A percentile compares a stretch with the other conserved stretches of the same genome.
phyloP scores from a whole-genome alignment of 345 rosid genomes.

The Anastatica hierochuntica region DNA sequence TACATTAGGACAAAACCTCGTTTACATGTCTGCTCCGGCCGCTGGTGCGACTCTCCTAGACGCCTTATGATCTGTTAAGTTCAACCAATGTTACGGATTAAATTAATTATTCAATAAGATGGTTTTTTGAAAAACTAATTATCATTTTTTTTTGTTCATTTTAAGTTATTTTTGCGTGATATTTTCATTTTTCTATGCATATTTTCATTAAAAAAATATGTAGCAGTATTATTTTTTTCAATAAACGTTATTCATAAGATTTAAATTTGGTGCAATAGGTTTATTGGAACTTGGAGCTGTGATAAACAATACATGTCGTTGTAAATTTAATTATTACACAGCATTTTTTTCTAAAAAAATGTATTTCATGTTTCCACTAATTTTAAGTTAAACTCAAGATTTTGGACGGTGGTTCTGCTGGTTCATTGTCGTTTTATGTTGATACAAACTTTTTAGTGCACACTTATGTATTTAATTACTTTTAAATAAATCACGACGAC shows the following conservation, averaged over 20 bases:
- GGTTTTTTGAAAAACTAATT: neutral
- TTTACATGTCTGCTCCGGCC: conserved; percentile 3
- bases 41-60: conserved; percentile 19
- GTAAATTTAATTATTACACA: neutral
- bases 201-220: too few relatives aligned
- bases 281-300: conserved; percentile 25
- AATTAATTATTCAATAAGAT: neutral
- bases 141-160: too few relatives aligned
- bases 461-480: neutral
- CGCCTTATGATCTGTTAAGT: too few relatives aligned
- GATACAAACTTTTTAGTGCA: neutral
- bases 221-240: too few relatives aligned
- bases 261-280: too few relatives aligned
- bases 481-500: conserved; percentile 1
- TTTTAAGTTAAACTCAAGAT: conserved; percentile 8
- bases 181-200: too few relatives aligned
- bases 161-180: too few relatives aligned
- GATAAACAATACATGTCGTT: conserved; percentile 10
- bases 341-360: too few relatives aligned
- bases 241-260: too few relatives aligned
- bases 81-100: too few relatives aligned
- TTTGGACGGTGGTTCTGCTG: conserved; percentile 27
- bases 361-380: conserved; percentile 8
- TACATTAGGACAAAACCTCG: neutral
- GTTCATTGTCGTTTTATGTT: conserved; percentile 23